phyloP scores from a whole-genome alignment of 163 green algal species.

The Trebouxia gelatinosa region DNA sequence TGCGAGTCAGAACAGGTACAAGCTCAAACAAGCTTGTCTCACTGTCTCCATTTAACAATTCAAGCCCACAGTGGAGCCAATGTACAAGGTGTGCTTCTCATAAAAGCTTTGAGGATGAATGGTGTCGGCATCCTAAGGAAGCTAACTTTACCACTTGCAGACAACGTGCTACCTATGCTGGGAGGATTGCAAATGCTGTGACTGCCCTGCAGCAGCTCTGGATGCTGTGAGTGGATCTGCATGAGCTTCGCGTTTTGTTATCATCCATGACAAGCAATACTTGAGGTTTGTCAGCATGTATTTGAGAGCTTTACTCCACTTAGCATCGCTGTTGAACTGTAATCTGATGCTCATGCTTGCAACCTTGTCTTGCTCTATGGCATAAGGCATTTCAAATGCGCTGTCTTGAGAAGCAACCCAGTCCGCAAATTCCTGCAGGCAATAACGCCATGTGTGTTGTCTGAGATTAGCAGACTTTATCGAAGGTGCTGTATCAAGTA shows the following conservation, averaged over 20 bases:
- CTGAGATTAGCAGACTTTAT: background rate
- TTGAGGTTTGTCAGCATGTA: slow-evolving; percentile 88
- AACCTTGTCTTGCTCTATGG: slow-evolving; percentile 84
- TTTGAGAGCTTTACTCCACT: slow-evolving; percentile 96
- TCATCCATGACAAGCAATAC: slow-evolving; percentile 42
- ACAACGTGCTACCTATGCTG: too few relatives aligned
- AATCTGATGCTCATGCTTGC: slow-evolving; percentile 76
- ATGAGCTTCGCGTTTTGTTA: too few relatives aligned
- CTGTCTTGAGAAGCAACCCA: slow-evolving; percentile 65
- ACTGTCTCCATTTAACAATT: too few relatives aligned
- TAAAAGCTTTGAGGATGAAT: too few relatives aligned
- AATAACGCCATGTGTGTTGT: background rate
- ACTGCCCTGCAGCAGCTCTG: background rate
- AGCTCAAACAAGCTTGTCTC: too few relatives aligned
- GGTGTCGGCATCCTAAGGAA: too few relatives aligned
- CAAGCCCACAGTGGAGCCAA: too few relatives aligned
- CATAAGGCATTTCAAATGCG: slow-evolving; percentile 85
- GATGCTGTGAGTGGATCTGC: background rate
- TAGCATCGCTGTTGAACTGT: slow-evolving; percentile 80
- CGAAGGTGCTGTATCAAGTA: background rate
- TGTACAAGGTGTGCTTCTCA: too few relatives aligned
- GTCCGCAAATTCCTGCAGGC: slow-evolving; percentile 78
- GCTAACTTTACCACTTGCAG: too few relatives aligned
- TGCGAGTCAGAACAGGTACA: too few relatives aligned
- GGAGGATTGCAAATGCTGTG: too few relatives aligned